Evolutionary conservation across 2,329 filamentous ascomycete species (phyloP).

Genomic region (Diaporthe helianthi): DNA sequence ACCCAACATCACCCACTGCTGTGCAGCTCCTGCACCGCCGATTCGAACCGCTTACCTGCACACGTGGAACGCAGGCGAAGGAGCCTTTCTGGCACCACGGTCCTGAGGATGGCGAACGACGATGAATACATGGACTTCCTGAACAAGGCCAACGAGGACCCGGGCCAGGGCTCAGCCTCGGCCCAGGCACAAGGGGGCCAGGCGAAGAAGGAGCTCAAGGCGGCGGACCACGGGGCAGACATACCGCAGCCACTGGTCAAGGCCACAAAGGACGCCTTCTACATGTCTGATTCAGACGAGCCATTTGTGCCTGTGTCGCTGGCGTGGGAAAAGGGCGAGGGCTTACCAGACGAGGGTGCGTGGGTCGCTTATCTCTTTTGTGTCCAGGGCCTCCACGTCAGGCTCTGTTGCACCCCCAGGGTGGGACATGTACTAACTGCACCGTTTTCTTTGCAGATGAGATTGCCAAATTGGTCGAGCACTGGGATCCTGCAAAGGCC

Average conservation of each 20-base stretch:
- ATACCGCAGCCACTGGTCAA: constrained; percentile 66
- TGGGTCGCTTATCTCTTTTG: constrained; percentile 41
- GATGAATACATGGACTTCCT: constrained; percentile 85
- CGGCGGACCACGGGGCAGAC: constrained; percentile 58
- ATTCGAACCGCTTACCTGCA: constrained; percentile 24
- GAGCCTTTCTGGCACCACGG: neutral
- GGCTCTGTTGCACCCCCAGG: neutral
- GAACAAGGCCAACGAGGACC: constrained; percentile 84
- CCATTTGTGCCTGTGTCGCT: constrained; percentile 80
- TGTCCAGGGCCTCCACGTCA: neutral
- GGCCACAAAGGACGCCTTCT: constrained; percentile 65
- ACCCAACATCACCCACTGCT: neutral
- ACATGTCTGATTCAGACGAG: constrained; percentile 84
- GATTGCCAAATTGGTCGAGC: constrained; percentile 72
- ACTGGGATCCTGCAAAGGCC: constrained; percentile 59
- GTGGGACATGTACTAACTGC: constrained; percentile 2
- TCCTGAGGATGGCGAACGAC: constrained; percentile 71
- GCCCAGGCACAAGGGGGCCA: constrained; percentile 38
- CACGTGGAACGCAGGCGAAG: neutral
- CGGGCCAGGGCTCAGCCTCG: constrained; percentile 63
- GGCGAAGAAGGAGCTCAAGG: constrained; percentile 53
- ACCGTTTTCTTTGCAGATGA: constrained; percentile 57
- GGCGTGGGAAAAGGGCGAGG: constrained; percentile 60
- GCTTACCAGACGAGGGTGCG: constrained; percentile 68
- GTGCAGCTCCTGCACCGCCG: neutral